These are phyloP conservation scores for Xylaria flabelliformis DNA, from an alignment of 495 filamentous ascomycete genomes.

Conservation along the genomic window DNA sequence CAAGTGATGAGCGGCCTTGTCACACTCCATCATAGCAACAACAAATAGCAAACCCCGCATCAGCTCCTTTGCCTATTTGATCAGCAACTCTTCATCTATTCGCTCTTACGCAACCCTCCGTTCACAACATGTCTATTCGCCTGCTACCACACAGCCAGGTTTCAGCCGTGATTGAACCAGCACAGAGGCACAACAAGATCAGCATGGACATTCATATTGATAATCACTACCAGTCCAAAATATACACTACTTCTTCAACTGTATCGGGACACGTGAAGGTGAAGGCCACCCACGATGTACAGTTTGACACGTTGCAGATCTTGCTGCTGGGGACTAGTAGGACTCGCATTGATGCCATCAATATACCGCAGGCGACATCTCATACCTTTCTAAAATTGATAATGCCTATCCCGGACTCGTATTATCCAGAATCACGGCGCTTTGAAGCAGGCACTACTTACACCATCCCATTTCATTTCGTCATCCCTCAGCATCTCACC, in stretches of 20 bases:
- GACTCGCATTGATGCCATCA: conserved; percentile 50
- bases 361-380: conserved; percentile 49
- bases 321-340: conserved; percentile 71
- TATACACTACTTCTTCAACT: conserved; percentile 57
- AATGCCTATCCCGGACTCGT: conserved; percentile 75
- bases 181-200: conserved; percentile 40
- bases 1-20: conserved; percentile 3
- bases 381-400: conserved; percentile 78
- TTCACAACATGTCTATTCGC: conserved; percentile 32
- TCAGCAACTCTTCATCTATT: not conserved
- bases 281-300: conserved; percentile 63
- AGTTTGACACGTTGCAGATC: conserved; percentile 83
- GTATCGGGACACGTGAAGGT: conserved; percentile 60
- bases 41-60: conserved; percentile 15
- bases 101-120: not conserved
- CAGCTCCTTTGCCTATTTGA: not conserved
- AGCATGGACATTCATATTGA: conserved; percentile 52
- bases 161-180: not conserved
- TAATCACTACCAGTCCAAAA: conserved; percentile 53
- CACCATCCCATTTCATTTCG: conserved; percentile 85
- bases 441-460: conserved; percentile 71
- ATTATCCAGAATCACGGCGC: conserved; percentile 73
- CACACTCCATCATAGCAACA: conserved; percentile 10
- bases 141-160: conserved; percentile 25
- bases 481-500: conserved; percentile 76